phyloP scores from a whole-genome alignment of 2,329 filamentous ascomycete species.

The Diaporthe batatas region DNA sequence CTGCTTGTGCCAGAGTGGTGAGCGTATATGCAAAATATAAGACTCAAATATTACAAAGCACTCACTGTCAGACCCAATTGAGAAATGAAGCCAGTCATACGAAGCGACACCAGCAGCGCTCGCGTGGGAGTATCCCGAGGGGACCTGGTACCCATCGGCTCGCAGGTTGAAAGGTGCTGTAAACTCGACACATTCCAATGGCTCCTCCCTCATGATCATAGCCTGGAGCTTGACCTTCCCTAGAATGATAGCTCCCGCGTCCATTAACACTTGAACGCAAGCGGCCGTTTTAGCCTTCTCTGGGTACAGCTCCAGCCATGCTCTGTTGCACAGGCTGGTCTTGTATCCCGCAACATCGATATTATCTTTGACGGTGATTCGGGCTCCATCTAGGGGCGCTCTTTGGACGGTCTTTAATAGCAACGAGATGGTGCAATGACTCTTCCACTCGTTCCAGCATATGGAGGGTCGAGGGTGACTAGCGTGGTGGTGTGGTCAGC shows the following conservation, averaged over 20 bases:
- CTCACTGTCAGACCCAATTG: conserved; percentile 6
- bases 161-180: conserved; percentile 6
- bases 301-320: neutral
- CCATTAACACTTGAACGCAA: neutral
- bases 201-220: conserved; percentile 14
- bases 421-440: conserved; percentile 14
- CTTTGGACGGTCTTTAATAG: neutral
- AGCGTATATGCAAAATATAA: neutral
- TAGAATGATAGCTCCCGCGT: neutral
- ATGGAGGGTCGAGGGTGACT: neutral
- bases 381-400: neutral
- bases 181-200: neutral
- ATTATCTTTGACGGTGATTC: neutral
- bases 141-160: neutral
- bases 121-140: neutral
- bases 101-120: conserved; percentile 9
- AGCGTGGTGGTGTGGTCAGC: neutral
- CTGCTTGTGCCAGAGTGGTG: neutral
- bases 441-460: neutral
- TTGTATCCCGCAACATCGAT: neutral
- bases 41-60: too few species aligned
- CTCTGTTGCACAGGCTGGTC: conserved; percentile 5
- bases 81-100: conserved; percentile 8
- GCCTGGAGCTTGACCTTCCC: neutral
- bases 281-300: conserved; percentile 10